Evolutionary conservation across 139 green algal genomes (phyloP), one percentile per base, ranked within the genome.

Genomic region (Trebouxia sp.): DNA sequence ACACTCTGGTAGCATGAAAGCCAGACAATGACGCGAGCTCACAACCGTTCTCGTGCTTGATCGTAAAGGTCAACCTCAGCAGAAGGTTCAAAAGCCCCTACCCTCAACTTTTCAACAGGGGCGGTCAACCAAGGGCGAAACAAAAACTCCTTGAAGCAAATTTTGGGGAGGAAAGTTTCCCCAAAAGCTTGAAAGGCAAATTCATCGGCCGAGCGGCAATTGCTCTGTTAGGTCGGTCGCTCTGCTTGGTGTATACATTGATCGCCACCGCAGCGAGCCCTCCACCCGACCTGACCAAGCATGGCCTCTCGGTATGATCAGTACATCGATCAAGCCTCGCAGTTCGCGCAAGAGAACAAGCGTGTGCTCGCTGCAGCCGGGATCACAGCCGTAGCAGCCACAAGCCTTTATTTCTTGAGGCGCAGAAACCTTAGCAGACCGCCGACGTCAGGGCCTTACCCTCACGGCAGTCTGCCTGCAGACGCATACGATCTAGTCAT

Each of bases 401-500:
- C 65, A 7, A 58, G 35, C 35, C 39, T 69, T 15, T 66, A 69
- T 30, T 11, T 67, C 0, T 39, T 50, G 65, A 65, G 56, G 30
- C 62, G 43, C 43, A 48, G 26, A 17, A 65, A 45, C 32, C 62
- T 65, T 20, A 42, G 32, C 8, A 53, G 30, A n/a, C 83, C 88
- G 5, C 91, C 92, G 9, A 66, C 75, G 14, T 70, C 47, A 0
- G 93, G 93, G 37, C 83, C 80, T 1, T 94, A 89, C 81, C 83
- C 87, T 10, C 51, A 82, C 7, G 75, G 67, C 41, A 91, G 87
- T 6, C 92, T 97, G 45, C 94, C 93, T 10, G 75, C 74, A 30
- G 91, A 84, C 53, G 88, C 87, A 5, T 97, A 94, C 69, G 94
- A 97, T 65, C 91, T 85, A 6, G 87, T 96, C 30, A 95, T 98